Percentiles rank a stretch among this genome's conserved stretches.
These are phyloP conservation scores for Takashimella koratensis DNA, from an alignment of 1,284 basidiomycete genomes.

Conservation along the genomic window DNA sequence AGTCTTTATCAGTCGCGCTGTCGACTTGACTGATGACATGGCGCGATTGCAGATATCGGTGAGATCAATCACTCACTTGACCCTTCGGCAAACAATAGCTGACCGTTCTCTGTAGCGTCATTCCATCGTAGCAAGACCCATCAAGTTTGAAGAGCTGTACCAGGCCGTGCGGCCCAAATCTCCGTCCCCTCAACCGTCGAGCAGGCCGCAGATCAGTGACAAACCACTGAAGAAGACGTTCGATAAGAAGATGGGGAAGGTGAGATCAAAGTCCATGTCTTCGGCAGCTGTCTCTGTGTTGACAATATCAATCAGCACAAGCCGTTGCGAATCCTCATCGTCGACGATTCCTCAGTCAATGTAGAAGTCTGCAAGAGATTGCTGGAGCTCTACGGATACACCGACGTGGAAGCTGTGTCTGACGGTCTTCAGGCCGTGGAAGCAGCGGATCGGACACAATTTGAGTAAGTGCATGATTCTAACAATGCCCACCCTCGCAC, in stretches of 20 bases:
- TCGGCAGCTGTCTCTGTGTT: not conserved
- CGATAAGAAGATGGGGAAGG: not conserved
- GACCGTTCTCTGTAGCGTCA: conserved; percentile 17
- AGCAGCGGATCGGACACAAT: conserved; percentile 29
- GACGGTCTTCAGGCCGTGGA: conserved; percentile 42
- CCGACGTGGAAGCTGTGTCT: conserved; percentile 26
- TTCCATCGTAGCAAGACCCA: conserved; percentile 36
- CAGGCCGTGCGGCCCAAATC: conserved; percentile 13
- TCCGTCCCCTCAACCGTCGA: not conserved
- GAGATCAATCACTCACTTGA: not conserved
- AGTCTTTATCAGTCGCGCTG: conserved; percentile 32
- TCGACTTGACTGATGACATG: conserved; percentile 27
- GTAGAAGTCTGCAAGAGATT: conserved; percentile 36
- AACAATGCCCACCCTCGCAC: not conserved
- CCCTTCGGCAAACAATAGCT: too few species aligned
- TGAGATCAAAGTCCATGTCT: not conserved
- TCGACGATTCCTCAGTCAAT: conserved; percentile 47
- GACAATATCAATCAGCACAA: conserved; percentile 1
- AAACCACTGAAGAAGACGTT: not conserved
- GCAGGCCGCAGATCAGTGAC: not conserved
- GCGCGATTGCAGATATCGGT: conserved; percentile 9
- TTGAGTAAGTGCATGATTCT: conserved; percentile 17
- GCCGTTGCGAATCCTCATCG: conserved; percentile 41
- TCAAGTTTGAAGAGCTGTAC: conserved; percentile 39
- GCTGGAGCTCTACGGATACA: conserved; percentile 43